Evolutionary conservation across 2,329 filamentous ascomycete genomes (phyloP).

Genomic region (Phaeosphaeria sp.): DNA sequence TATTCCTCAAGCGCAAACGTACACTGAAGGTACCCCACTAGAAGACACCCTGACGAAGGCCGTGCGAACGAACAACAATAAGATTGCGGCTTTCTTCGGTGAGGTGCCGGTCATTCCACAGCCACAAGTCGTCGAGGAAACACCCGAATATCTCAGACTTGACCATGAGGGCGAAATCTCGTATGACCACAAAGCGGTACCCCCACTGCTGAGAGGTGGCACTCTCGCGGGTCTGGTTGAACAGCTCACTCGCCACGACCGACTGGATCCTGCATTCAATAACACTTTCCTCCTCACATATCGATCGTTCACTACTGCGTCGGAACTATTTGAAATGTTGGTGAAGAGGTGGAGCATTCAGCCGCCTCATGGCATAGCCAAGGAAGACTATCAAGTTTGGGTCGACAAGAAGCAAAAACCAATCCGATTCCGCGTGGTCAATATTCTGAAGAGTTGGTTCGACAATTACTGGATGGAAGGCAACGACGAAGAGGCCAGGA

Average conservation of each 20-base stretch:
- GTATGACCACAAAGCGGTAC: slow-evolving; percentile 82
- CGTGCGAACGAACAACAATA: slow-evolving; percentile 50
- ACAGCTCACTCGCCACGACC: slow-evolving; percentile 94
- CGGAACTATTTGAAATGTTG: slow-evolving; percentile 90
- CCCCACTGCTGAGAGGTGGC: slow-evolving; percentile 82
- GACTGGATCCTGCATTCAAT: slow-evolving; percentile 93
- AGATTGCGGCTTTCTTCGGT: slow-evolving; percentile 59
- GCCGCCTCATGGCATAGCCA: slow-evolving; percentile 79
- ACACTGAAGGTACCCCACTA: slow-evolving; percentile 60
- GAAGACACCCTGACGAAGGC: slow-evolving; percentile 44
- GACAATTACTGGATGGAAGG: slow-evolving; percentile 99
- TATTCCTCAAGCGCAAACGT: slow-evolving; percentile 67
- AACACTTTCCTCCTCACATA: slow-evolving; percentile 98
- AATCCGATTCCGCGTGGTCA: slow-evolving; percentile 94
- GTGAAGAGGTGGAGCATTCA: slow-evolving; percentile 93
- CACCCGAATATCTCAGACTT: slow-evolving; percentile 81
- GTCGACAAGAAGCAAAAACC: slow-evolving; percentile 93
- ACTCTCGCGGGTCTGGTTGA: slow-evolving; percentile 89
- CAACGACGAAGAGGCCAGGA: slow-evolving; percentile 79
- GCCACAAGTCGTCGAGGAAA: slow-evolving; percentile 69
- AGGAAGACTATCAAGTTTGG: slow-evolving; percentile 83
- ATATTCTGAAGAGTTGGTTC: slow-evolving; percentile 98
- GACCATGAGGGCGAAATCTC: slow-evolving; percentile 89
- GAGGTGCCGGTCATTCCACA: slow-evolving; percentile 57
- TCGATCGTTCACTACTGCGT: slow-evolving; percentile 88